phyloP scores from a whole-genome alignment of 805 yeast species.

The Wickerhamiella brachini region DNA sequence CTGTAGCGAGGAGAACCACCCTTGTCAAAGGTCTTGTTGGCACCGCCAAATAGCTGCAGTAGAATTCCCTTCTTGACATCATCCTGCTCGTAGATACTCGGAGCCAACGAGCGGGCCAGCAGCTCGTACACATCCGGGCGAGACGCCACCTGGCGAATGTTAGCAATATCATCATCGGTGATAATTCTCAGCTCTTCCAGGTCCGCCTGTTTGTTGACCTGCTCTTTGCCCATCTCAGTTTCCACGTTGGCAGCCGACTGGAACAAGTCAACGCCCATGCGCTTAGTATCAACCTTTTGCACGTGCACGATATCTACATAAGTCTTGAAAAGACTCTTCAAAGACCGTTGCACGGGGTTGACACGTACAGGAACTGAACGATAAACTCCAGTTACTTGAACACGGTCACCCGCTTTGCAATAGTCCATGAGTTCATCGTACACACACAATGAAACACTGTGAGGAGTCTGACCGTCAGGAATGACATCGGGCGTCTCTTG shows the following conservation, averaged over 20 bases:
- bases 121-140: conserved; percentile 77
- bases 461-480: conserved; percentile 98
- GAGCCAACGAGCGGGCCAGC: conserved; percentile 83
- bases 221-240: conserved; percentile 31
- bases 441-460: conserved; percentile 82
- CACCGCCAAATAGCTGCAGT: conserved; percentile 88
- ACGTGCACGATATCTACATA: conserved; percentile 90
- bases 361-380: conserved; percentile 85
- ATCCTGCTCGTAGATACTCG: conserved; percentile 91
- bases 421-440: conserved; percentile 93
- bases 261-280: conserved; percentile 55
- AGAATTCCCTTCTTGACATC: conserved; percentile 94
- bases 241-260: conserved; percentile 38
- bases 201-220: conserved; percentile 42
- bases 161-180: conserved; percentile 52
- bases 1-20: conserved; percentile 77
- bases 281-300: conserved; percentile 66
- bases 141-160: conserved; percentile 44
- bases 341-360: conserved; percentile 69
- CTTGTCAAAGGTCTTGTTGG: conserved; percentile 73
- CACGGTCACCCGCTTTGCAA: conserved; percentile 91
- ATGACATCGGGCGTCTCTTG: conserved; percentile 95
- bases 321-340: conserved; percentile 78
- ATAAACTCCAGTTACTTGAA: conserved; percentile 91
- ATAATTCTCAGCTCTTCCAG: conserved; percentile 65